Evolutionary conservation across 108 stramenopile genomes (phyloP).

Genomic region (Schizochytrium sp.): DNA sequence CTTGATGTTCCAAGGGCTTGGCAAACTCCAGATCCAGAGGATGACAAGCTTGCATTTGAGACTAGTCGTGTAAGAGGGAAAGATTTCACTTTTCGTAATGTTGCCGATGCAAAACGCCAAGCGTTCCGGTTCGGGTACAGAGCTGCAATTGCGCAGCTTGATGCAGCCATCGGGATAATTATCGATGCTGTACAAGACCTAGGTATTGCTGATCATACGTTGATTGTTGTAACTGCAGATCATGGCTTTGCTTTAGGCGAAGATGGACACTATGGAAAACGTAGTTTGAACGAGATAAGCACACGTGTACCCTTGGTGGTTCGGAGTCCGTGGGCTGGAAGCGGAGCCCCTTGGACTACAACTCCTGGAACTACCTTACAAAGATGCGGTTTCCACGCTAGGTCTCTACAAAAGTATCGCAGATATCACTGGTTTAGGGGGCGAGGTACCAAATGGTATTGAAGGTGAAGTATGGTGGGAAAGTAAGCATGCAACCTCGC

Average conservation of each 20-base stretch:
- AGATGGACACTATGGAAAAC: not conserved
- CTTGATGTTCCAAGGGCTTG: not conserved
- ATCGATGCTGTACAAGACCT: not conserved
- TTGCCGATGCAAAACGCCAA: not conserved
- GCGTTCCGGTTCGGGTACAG: not conserved
- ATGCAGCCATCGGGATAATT: not conserved
- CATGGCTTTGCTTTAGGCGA: slow-evolving; percentile 59
- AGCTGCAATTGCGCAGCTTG: slow-evolving; percentile 19
- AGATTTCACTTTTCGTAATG: not conserved
- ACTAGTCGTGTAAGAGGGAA: not conserved
- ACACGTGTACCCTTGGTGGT: slow-evolving; percentile 40
- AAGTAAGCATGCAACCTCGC: not conserved
- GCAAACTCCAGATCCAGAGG: not conserved
- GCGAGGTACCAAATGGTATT: not conserved
- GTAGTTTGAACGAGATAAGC: not conserved
- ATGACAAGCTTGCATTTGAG: not conserved
- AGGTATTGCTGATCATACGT: not conserved
- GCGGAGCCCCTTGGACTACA: too few species aligned
- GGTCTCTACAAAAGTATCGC: not conserved
- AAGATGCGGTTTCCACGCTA: not conserved
- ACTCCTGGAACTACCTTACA: not conserved
- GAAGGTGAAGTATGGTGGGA: not conserved
- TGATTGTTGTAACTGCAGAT: slow-evolving; percentile 6
- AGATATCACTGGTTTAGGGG: not conserved
- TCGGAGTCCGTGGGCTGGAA: not conserved